Conservation (phyloP, 257 asterid species). For the Haberlea rhodopensis region DNA sequence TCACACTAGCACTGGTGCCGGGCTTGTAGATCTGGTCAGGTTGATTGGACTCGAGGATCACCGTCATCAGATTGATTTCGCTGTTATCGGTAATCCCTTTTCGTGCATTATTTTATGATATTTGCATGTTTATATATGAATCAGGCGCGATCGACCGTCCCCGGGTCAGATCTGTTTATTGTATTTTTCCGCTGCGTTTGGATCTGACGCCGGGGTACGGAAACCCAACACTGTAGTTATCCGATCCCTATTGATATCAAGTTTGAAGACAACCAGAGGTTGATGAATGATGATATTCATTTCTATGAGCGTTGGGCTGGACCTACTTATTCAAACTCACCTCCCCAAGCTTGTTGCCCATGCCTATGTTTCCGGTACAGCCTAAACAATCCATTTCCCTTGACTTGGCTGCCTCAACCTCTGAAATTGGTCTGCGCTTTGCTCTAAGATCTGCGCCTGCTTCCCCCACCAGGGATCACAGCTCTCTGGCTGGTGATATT, state of each 20-base stretch:
- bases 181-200: too few relatives aligned
- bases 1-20: too few relatives aligned
- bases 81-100: too few relatives aligned
- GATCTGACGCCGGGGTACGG: too few relatives aligned
- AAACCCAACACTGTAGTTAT: too few relatives aligned
- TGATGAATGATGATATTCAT: slow-evolving; percentile 32
- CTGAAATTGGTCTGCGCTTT: slow-evolving; percentile 45
- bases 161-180: too few relatives aligned
- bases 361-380: slow-evolving; percentile 70
- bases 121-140: too few relatives aligned
- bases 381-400: slow-evolving; percentile 80
- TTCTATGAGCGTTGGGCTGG: slow-evolving; percentile 98
- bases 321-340: slow-evolving; percentile 87
- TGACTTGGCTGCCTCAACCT: slow-evolving; percentile 47
- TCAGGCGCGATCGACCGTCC: too few relatives aligned
- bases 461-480: slow-evolving; percentile 64
- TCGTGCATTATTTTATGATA: too few relatives aligned
- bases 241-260: slow-evolving; percentile 49
- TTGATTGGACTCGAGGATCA: too few relatives aligned
- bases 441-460: slow-evolving; percentile 82
- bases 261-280: slow-evolving; percentile 20
- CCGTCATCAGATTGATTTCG: too few relatives aligned
- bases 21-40: too few relatives aligned
- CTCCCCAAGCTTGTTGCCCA: slow-evolving; percentile 96
- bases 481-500: slow-evolving; percentile 40